Evolutionary conservation across 2,329 filamentous ascomycete species (phyloP).

Genomic region (Chaetomiaceae sp.): DNA sequence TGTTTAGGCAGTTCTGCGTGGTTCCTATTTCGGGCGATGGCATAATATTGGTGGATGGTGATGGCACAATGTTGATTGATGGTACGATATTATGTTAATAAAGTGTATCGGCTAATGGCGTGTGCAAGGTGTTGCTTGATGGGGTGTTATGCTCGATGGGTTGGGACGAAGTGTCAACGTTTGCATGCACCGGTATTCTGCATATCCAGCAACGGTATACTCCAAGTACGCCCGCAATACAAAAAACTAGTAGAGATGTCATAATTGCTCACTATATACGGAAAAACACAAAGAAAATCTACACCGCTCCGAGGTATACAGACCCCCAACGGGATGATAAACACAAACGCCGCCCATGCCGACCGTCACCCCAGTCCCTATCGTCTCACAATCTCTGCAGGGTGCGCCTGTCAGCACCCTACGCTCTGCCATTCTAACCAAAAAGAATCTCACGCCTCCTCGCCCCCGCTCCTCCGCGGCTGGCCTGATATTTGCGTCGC

Average conservation of each 20-base stretch:
- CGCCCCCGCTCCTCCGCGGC: neutral
- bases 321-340: constrained; percentile 10
- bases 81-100: too few species aligned
- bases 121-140: too few species aligned
- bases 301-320: constrained; percentile 16
- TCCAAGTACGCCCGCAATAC: neutral
- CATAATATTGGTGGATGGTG: too few species aligned
- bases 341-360: constrained; percentile 20
- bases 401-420: neutral
- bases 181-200: too few species aligned
- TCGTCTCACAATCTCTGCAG: constrained; percentile 17
- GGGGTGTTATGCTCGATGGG: too few species aligned
- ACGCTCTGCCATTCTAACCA: neutral
- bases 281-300: constrained; percentile 3
- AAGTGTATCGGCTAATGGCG: too few species aligned
- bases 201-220: too few species aligned
- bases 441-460: neutral
- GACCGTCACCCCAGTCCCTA: constrained; percentile 7
- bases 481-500: constrained; percentile 13
- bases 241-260: constrained; percentile 5
- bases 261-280: neutral
- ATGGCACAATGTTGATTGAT: too few species aligned
- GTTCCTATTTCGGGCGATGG: too few species aligned
- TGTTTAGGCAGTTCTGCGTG: too few species aligned
- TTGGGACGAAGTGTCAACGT: too few species aligned